These are phyloP conservation scores for Nicotiana tabacum DNA, from an alignment of 257 asterid species.

Conservation along the genomic window DNA sequence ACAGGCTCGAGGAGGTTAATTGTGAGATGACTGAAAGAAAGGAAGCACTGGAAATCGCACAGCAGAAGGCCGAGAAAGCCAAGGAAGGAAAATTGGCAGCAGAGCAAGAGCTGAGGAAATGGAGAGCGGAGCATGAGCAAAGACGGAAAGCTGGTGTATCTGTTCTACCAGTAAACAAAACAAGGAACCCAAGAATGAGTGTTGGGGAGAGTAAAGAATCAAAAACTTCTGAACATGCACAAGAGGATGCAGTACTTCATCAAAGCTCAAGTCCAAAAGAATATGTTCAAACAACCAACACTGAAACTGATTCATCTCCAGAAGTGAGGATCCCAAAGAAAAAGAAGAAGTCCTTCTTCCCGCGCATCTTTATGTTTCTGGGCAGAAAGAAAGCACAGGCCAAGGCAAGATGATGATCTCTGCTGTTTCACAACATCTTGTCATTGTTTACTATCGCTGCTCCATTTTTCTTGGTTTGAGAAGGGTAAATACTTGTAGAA, in stretches of 20 bases:
- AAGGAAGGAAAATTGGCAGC: slow-evolving; percentile 68
- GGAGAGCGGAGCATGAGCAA: slow-evolving; percentile 80
- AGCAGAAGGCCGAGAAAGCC: slow-evolving; percentile 67
- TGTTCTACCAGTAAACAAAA: slow-evolving; percentile 8
- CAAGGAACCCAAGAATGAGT: slow-evolving; percentile 30
- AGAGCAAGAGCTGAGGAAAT: slow-evolving; percentile 76
- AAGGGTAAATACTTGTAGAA: slow-evolving; percentile 6
- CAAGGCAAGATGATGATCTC: slow-evolving; percentile 26
- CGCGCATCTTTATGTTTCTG: slow-evolving; percentile 47
- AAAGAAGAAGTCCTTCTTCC: slow-evolving; percentile 65
- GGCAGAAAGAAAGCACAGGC: slow-evolving; percentile 35
- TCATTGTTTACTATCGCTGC: neutral
- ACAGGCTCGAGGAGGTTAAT: slow-evolving; percentile 62
- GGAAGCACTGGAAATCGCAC: slow-evolving; percentile 49
- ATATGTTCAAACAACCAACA: slow-evolving; percentile 30
- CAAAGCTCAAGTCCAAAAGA: slow-evolving; percentile 41
- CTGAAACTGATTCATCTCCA: slow-evolving; percentile 45
- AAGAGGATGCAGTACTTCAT: slow-evolving; percentile 22
- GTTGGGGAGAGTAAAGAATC: slow-evolving; percentile 33
- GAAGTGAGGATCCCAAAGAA: slow-evolving; percentile 41
- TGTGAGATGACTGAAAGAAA: slow-evolving; percentile 40
- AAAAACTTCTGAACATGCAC: slow-evolving; percentile 15
- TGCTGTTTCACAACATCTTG: neutral
- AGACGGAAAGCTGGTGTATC: slow-evolving; percentile 50
- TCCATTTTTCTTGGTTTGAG: slow-evolving; percentile 9